Percentiles rank a stretch among this genome's conserved stretches.
phyloP scores from a whole-genome alignment of 352 stramenopile genomes.

The Phytophthora uliginosa region DNA sequence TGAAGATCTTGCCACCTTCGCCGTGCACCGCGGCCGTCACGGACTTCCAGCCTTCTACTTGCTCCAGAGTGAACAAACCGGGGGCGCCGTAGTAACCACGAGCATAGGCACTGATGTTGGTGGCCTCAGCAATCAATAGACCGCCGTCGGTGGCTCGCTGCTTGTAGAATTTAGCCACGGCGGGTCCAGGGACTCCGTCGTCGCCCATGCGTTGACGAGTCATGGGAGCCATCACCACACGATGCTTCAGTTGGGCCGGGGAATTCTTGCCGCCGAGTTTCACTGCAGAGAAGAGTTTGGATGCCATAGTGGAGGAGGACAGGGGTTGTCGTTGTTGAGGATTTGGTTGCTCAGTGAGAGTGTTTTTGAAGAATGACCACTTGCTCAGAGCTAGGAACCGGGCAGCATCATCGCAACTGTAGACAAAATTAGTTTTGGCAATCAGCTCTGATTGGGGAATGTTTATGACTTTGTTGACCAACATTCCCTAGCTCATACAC shows the following conservation, averaged over 20 bases:
- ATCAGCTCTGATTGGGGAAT: slow-evolving; percentile 13
- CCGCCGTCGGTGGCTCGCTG: slow-evolving; percentile 70
- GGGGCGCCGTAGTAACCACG: slow-evolving; percentile 59
- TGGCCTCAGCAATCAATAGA: slow-evolving; percentile 69
- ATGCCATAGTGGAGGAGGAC: slow-evolving; percentile 12
- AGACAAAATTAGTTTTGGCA: slow-evolving; percentile 23
- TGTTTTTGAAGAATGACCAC: slow-evolving; percentile 34
- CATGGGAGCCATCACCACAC: slow-evolving; percentile 78
- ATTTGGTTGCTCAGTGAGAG: slow-evolving; percentile 14
- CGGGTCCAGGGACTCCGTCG: slow-evolving; percentile 42
- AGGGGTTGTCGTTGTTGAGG: neutral
- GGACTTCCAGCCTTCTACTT: slow-evolving; percentile 66
- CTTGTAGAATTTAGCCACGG: slow-evolving; percentile 65
- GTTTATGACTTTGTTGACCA: neutral
- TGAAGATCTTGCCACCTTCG: slow-evolving; percentile 82
- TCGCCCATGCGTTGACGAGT: slow-evolving; percentile 53
- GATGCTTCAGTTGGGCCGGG: slow-evolving; percentile 56
- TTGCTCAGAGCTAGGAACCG: neutral
- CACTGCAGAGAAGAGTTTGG: slow-evolving; percentile 61
- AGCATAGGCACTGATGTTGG: slow-evolving; percentile 56
- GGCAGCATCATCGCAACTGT: neutral
- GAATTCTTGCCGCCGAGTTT: slow-evolving; percentile 50
- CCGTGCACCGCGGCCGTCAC: slow-evolving; percentile 78
- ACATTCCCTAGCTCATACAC: neutral
- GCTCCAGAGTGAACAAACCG: slow-evolving; percentile 62